Percentiles rank a stretch among this genome's conserved stretches.
phyloP scores from a whole-genome alignment of 2,329 filamentous ascomycete species.

The Fusarium lyarnte region DNA sequence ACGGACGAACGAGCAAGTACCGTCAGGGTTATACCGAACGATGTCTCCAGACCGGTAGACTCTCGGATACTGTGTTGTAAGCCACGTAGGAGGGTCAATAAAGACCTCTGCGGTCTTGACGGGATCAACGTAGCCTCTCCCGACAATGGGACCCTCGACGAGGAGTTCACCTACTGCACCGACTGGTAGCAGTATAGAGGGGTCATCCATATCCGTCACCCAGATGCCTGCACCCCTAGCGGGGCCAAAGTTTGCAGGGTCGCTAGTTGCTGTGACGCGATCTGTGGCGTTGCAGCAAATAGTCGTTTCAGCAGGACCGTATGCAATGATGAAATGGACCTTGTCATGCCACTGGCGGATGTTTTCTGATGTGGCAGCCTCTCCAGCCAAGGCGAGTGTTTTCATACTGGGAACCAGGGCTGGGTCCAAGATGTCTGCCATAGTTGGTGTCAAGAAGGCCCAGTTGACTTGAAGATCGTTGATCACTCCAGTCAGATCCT shows the following conservation, averaged over 20 bases:
- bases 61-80: constrained; percentile 26
- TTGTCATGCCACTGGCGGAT: not conserved
- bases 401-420: not conserved
- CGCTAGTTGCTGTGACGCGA: not conserved
- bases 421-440: constrained; percentile 4
- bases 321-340: not conserved
- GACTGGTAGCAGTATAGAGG: not conserved
- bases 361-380: not conserved
- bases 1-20: constrained; percentile 25
- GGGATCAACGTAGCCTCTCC: not conserved
- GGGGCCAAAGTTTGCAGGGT: not conserved
- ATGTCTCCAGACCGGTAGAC: not conserved
- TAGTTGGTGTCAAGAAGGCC: constrained; percentile 9
- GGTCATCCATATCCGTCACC: not conserved
- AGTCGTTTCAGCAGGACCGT: not conserved
- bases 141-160: not conserved
- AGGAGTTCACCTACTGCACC: not conserved
- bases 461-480: not conserved
- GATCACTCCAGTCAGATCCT: not conserved
- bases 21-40: not conserved
- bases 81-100: not conserved
- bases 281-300: not conserved
- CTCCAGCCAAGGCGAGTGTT: not conserved
- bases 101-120: not conserved
- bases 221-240: not conserved